Conservation (phyloP, 78 protist species). For the Cavenderia fasciculata region DNA sequence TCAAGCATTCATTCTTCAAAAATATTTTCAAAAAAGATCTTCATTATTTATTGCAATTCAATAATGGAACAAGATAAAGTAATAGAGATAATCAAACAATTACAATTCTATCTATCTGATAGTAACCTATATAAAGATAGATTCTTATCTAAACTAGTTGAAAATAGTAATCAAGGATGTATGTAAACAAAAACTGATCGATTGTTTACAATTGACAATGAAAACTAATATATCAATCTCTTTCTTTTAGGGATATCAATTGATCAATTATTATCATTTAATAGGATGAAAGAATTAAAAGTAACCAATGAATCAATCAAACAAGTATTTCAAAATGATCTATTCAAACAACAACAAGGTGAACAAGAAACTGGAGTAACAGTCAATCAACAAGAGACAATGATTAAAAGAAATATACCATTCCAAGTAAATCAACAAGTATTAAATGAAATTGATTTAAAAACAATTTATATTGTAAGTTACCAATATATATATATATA, state of each 20-base stretch:
- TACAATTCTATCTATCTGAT: constrained; percentile 35
- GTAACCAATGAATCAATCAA: background rate
- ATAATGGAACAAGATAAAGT: no score
- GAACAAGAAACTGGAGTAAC: background rate
- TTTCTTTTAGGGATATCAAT: background rate
- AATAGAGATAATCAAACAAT: no score
- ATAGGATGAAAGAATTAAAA: background rate
- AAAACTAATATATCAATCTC: background rate
- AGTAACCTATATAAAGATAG: constrained; percentile 25
- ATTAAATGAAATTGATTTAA: constrained; percentile 16
- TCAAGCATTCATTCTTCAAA: no score
- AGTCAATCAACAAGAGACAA: background rate
- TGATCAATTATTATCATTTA: constrained; percentile 2
- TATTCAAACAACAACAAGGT: background rate
- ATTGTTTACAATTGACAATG: background rate
- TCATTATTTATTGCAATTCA: no score
- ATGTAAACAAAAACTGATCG: background rate
- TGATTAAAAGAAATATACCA: background rate
- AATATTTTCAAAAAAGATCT: no score
- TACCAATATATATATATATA: background rate
- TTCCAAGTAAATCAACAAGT: background rate
- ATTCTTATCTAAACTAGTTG: constrained; percentile 8
- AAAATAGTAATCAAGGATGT: constrained; percentile 43
- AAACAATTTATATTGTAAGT: constrained; percentile 44
- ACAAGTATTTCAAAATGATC: background rate